phyloP scores from a whole-genome alignment of 2,329 filamentous ascomycete species.

The Cladorrhinum sp. region DNA sequence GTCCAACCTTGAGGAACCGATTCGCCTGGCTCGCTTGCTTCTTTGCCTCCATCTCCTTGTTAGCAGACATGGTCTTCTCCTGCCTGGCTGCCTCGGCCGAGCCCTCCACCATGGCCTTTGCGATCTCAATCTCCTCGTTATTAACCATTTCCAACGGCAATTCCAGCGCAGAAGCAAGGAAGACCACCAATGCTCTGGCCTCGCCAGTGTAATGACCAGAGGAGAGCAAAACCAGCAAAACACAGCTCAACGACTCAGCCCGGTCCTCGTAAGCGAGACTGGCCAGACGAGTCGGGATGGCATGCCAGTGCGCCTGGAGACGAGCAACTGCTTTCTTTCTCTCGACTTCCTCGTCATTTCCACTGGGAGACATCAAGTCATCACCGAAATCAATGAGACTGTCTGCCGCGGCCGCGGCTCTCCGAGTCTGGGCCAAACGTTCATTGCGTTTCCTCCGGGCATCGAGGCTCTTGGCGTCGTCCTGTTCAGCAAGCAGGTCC shows the following conservation, averaged over 20 bases:
- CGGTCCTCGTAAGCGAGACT: constrained; percentile 58
- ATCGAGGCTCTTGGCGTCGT: constrained; percentile 45
- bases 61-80: constrained; percentile 61
- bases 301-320: constrained; percentile 52
- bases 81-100: constrained; percentile 41
- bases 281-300: constrained; percentile 52
- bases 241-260: constrained; percentile 63
- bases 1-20: constrained; percentile 84
- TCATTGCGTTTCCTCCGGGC: constrained; percentile 46
- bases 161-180: constrained; percentile 64
- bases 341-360: constrained; percentile 18
- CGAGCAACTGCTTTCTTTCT: constrained; percentile 38
- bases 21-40: constrained; percentile 66
- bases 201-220: constrained; percentile 72
- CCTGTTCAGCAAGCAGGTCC: constrained; percentile 58
- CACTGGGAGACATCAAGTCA: constrained; percentile 33
- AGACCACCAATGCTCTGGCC: constrained; percentile 65
- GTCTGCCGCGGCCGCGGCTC: neutral
- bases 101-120: constrained; percentile 69
- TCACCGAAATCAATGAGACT: constrained; percentile 44
- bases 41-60: constrained; percentile 71
- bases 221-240: constrained; percentile 68
- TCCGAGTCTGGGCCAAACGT: constrained; percentile 37
- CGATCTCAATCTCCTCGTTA: constrained; percentile 70
- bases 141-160: constrained; percentile 61